phyloP scores from a whole-genome alignment of 257 asterid species.

The Lantana camara region DNA sequence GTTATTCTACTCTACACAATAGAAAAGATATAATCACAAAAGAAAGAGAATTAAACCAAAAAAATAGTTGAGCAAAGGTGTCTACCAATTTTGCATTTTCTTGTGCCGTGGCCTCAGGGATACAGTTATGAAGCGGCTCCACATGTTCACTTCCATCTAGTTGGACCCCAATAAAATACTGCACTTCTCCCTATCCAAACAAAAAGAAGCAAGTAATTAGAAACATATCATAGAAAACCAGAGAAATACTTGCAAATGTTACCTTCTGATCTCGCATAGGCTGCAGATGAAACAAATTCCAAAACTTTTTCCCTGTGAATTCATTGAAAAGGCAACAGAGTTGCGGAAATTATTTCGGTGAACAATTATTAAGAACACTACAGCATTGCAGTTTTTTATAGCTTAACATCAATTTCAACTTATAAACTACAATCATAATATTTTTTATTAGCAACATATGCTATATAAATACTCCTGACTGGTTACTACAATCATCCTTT shows the following conservation, averaged over 20 bases:
- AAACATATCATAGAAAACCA: background rate
- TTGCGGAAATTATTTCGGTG: background rate
- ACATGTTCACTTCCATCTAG: slow-evolving; percentile 96
- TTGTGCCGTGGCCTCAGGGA: slow-evolving; percentile 79
- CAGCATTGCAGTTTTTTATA: background rate
- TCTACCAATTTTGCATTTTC: slow-evolving; percentile 74
- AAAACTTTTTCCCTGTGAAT: slow-evolving; percentile 83
- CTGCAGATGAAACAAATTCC: slow-evolving; percentile 98
- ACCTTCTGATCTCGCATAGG: slow-evolving; percentile 99
- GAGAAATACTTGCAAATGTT: background rate
- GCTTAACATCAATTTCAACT: background rate
- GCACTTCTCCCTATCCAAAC: slow-evolving; percentile 88
- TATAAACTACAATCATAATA: background rate
- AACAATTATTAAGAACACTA: background rate
- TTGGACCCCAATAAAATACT: slow-evolving; percentile 96
- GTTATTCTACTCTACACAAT: too few species aligned
- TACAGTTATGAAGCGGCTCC: slow-evolving; percentile 86
- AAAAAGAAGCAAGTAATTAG: background rate
- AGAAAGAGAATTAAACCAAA: background rate
- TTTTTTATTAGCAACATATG: slow-evolving; percentile 5
- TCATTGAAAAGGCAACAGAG: slow-evolving; percentile 2
- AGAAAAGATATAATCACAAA: background rate
- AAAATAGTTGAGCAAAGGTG: slow-evolving; percentile 15
- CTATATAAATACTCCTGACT: background rate
- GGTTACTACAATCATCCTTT: slow-evolving; percentile 3